Evolutionary conservation across 2,329 filamentous ascomycete species (phyloP).

Genomic region (Chalaropsis thielavioides): DNA sequence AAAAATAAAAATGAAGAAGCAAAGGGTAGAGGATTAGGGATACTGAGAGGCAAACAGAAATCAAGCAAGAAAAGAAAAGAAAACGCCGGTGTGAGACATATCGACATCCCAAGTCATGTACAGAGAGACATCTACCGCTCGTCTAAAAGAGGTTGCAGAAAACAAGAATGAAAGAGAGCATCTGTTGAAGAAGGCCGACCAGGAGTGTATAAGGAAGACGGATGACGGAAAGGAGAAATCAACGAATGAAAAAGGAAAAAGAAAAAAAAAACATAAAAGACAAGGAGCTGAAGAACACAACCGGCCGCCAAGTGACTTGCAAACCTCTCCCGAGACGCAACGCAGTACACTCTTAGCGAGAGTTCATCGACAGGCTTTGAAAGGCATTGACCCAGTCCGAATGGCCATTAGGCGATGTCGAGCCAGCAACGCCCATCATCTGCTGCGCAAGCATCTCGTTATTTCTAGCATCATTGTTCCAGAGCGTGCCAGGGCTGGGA

Average conservation of each 20-base stretch:
- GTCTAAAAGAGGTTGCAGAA: conserved; percentile 12
- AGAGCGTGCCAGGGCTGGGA: neutral
- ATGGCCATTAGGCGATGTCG: conserved; percentile 24
- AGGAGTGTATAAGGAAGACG: neutral
- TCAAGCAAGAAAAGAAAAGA: neutral
- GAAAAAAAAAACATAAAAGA: neutral
- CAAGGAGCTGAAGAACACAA: neutral
- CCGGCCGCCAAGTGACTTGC: neutral
- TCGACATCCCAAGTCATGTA: conserved; percentile 6
- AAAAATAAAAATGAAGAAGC: conserved; percentile 18
- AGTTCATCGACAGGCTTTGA: conserved; percentile 59
- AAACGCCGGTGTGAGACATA: conserved; percentile 8
- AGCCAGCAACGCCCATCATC: neutral
- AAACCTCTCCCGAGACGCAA: neutral
- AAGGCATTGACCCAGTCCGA: conserved; percentile 50
- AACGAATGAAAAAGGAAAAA: conserved; percentile 14
- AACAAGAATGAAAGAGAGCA: conserved; percentile 7
- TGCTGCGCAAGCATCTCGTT: conserved; percentile 12
- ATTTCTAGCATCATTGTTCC: conserved; percentile 2
- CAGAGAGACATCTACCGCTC: conserved; percentile 5
- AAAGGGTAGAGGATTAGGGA: conserved; percentile 9
- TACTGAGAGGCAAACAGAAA: conserved; percentile 6
- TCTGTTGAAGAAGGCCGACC: neutral
- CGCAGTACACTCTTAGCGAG: conserved; percentile 31
- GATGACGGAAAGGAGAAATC: conserved; percentile 7